A percentile compares a stretch with the other conserved stretches of the same genome.
phyloP scores from a whole-genome alignment of 495 filamentous ascomycete genomes.

The Pseudotulostoma volvatum region DNA sequence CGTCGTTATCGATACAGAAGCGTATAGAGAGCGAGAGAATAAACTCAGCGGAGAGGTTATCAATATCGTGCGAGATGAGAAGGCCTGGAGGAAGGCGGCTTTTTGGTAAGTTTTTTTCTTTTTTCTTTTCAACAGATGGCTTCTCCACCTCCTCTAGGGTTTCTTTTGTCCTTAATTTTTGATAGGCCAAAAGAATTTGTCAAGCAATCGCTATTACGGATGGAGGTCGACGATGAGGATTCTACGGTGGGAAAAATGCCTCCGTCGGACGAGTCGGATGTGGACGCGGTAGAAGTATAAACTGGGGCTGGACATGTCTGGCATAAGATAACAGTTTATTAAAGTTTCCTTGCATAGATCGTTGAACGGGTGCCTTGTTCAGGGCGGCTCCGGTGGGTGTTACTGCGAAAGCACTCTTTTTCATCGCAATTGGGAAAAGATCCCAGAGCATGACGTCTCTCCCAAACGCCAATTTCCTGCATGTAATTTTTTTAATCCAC shows the following conservation, averaged over 20 bases:
- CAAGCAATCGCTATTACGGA: conserved; percentile 30
- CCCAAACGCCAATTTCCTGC: no score
- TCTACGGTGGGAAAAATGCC: conserved; percentile 73
- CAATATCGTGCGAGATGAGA: conserved; percentile 85
- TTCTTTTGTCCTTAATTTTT: conserved; percentile 4
- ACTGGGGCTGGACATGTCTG: no score
- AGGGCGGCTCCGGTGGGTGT: no score
- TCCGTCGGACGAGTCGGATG: conserved; percentile 44
- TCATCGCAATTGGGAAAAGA: no score
- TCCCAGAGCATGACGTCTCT: no score
- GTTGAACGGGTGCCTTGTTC: no score
- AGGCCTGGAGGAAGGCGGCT: conserved; percentile 71
- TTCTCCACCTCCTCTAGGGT: conserved; percentile 3
- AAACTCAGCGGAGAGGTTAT: conserved; percentile 79
- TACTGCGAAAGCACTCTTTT: no score
- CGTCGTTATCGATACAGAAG: conserved; percentile 61
- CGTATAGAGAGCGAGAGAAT: conserved; percentile 51
- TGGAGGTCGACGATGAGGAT: conserved; percentile 52
- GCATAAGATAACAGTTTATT: no score
- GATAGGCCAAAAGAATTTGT: conserved; percentile 66
- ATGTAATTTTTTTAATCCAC: no score
- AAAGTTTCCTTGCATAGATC: no score
- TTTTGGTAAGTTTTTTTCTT: conserved; percentile 52
- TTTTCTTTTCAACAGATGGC: neutral
- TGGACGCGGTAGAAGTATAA: no score